Conservation (phyloP, 805 yeast genomes). For the Wickerhamiella sorbophila region DNA sequence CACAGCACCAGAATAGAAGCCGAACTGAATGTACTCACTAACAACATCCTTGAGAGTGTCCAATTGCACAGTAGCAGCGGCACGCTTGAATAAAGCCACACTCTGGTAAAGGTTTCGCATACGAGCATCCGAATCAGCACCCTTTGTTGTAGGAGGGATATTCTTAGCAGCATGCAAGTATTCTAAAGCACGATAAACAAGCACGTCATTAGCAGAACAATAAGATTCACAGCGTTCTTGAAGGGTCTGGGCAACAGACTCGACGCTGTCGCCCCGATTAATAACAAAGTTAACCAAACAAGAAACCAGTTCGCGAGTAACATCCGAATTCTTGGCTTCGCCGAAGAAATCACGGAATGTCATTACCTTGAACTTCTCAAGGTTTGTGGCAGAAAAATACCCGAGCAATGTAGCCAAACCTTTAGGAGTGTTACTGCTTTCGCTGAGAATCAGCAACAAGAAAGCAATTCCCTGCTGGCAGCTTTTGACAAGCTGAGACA, state of each 20-base stretch:
- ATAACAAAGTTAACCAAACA: constrained; percentile 82
- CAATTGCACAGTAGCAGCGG: constrained; percentile 59
- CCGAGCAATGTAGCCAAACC: constrained; percentile 55
- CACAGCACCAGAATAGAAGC: constrained; percentile 73
- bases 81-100: constrained; percentile 59
- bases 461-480: constrained; percentile 87
- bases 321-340: constrained; percentile 32
- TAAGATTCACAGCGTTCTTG: constrained; percentile 91
- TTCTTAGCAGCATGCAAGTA: constrained; percentile 66
- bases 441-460: constrained; percentile 66
- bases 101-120: constrained; percentile 58
- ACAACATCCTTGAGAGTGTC: constrained; percentile 76
- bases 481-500: constrained; percentile 57
- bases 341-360: constrained; percentile 67
- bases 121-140: constrained; percentile 49
- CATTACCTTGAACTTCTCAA: constrained; percentile 48
- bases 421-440: constrained; percentile 28
- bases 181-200: constrained; percentile 87
- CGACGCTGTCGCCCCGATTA: constrained; percentile 84
- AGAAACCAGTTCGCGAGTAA: constrained; percentile 75
- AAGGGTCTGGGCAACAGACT: constrained; percentile 68
- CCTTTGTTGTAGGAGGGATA: constrained; percentile 1
- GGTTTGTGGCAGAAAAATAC: constrained; percentile 53
- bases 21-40: constrained; percentile 59
- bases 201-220: constrained; percentile 86